A percentile compares a stretch with the other conserved stretches of the same genome.
phyloP scores from a whole-genome alignment of 441 rosid genomes.

The Brassica balearica region DNA sequence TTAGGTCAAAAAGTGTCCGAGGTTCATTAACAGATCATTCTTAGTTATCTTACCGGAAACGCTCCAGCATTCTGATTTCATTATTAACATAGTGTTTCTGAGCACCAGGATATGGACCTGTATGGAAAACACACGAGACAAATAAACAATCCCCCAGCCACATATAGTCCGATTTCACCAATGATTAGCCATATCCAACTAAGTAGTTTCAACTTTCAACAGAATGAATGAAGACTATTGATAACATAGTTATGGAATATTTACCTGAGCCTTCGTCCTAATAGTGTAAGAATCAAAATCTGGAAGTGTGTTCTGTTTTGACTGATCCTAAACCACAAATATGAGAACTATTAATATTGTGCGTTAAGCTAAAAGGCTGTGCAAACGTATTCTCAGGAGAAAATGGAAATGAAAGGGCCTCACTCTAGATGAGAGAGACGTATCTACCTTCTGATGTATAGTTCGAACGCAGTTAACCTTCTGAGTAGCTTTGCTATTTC shows the following conservation, averaged over 20 bases:
- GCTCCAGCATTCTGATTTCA: too few relatives aligned
- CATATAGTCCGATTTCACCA: constrained; percentile 56
- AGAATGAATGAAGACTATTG: not conserved
- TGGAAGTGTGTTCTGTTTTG: constrained; percentile 59
- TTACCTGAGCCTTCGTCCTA: constrained; percentile 95
- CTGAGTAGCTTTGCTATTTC: not conserved
- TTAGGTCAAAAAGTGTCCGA: too few relatives aligned
- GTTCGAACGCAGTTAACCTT: constrained; percentile 15
- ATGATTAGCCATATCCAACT: constrained; percentile 13
- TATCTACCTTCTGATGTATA: constrained; percentile 56
- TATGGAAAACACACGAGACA: too few relatives aligned
- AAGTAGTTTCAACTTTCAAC: not conserved
- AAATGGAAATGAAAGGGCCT: not conserved
- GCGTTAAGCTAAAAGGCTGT: not conserved
- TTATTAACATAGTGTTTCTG: too few relatives aligned
- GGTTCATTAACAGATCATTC: too few relatives aligned
- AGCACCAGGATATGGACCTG: too few relatives aligned
- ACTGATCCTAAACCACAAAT: constrained; percentile 59
- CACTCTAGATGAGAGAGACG: constrained; percentile 35
- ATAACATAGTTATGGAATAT: constrained; percentile 18
- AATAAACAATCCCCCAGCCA: constrained; percentile 66
- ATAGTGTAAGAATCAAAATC: constrained; percentile 70
- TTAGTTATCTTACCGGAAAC: too few relatives aligned
- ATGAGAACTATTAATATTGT: constrained; percentile 20
- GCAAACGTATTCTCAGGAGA: not conserved